Conservation (phyloP, 495 filamentous ascomycete genomes). For the Penicillium robsamsonii region DNA sequence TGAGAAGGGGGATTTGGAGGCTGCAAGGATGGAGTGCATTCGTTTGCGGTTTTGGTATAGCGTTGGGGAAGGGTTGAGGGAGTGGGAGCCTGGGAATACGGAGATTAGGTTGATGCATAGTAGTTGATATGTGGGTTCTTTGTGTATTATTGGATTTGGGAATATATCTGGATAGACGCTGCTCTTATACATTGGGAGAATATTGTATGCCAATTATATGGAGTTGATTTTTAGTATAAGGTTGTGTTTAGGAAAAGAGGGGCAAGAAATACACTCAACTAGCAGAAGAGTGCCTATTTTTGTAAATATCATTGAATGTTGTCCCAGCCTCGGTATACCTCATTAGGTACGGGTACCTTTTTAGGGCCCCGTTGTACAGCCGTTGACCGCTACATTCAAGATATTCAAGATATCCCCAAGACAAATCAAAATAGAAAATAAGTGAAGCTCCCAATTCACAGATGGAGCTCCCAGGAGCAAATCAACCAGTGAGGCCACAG, state of each 20-base stretch:
- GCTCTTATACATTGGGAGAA: background rate
- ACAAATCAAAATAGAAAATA: slow-evolving; percentile 14
- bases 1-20: slow-evolving; percentile 59
- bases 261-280: background rate
- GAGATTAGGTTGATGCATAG: slow-evolving; percentile 62
- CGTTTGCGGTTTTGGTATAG: slow-evolving; percentile 89
- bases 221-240: background rate
- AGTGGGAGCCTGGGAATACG: slow-evolving; percentile 77
- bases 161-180: background rate
- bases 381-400: slow-evolving; percentile 16
- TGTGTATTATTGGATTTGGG: slow-evolving; percentile 3
- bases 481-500: slow-evolving; percentile 19
- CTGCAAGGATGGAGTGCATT: slow-evolving; percentile 68
- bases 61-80: slow-evolving; percentile 73
- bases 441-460: slow-evolving; percentile 18
- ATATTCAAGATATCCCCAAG: background rate
- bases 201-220: background rate
- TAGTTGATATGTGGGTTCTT: slow-evolving; percentile 4
- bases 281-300: background rate
- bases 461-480: slow-evolving; percentile 9
- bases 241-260: background rate
- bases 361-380: background rate
- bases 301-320: background rate
- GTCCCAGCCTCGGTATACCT: background rate
- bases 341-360: background rate